These are phyloP conservation scores for Suhomyces prunicola DNA, from an alignment of 805 yeast genomes.

Conservation along the genomic window DNA sequence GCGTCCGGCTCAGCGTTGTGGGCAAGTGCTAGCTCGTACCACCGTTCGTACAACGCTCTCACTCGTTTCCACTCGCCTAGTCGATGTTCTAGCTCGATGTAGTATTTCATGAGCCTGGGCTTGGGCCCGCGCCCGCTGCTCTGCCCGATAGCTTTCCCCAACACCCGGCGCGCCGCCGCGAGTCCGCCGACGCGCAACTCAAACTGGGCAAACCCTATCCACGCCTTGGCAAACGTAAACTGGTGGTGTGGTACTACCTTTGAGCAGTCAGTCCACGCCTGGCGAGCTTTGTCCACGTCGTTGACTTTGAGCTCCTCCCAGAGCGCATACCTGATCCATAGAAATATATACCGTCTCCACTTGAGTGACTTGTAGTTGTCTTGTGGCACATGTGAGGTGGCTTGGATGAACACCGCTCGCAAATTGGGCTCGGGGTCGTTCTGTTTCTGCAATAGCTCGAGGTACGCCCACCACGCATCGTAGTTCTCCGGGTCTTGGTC, in stretches of 20 bases:
- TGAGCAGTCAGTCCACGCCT: constrained; percentile 49
- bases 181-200: constrained; percentile 60
- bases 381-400: constrained; percentile 40
- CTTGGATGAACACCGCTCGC: constrained; percentile 41
- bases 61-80: constrained; percentile 81
- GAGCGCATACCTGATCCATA: constrained; percentile 67
- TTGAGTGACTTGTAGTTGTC: constrained; percentile 25
- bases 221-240: constrained; percentile 68
- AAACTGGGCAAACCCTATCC: constrained; percentile 71
- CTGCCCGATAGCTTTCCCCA: constrained; percentile 72
- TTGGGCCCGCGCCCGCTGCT: constrained; percentile 45
- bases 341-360: constrained; percentile 69
- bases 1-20: constrained; percentile 7
- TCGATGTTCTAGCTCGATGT: constrained; percentile 63
- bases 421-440: constrained; percentile 10
- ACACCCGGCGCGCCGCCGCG: constrained; percentile 55
- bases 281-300: constrained; percentile 46
- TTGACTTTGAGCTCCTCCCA: constrained; percentile 53
- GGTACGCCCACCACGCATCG: constrained; percentile 81
- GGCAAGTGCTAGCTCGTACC: constrained; percentile 42
- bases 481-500: constrained; percentile 51
- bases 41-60: constrained; percentile 66
- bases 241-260: constrained; percentile 51
- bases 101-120: constrained; percentile 54
- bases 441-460: constrained; percentile 48